Percentiles rank a stretch among this genome's conserved stretches.
Conservation (phyloP, 805 yeast genomes). For the Monosporozyma servazzii region DNA sequence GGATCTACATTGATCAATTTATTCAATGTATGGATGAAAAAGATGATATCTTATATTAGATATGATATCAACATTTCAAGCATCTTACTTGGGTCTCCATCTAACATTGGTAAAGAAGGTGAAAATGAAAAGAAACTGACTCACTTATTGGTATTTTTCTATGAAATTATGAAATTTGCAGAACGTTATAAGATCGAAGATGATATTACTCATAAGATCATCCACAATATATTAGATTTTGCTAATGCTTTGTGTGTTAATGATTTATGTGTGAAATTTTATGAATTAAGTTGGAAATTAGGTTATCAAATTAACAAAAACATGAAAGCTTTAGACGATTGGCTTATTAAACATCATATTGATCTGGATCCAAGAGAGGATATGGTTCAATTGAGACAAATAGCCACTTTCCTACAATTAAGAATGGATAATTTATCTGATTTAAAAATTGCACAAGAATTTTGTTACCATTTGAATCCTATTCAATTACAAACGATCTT, state of each 20-base stretch:
- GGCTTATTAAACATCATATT: constrained; percentile 6
- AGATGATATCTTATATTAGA: constrained; percentile 2
- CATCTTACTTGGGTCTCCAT: constrained; percentile 7
- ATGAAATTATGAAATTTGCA: constrained; percentile 82
- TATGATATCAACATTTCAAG: constrained; percentile 6
- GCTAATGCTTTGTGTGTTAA: constrained; percentile 9
- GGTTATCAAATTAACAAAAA: constrained; percentile 6
- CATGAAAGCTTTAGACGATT: constrained; percentile 2
- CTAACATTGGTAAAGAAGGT: background rate
- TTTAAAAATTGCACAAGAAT: constrained; percentile 7
- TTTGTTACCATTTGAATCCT: constrained; percentile 8
- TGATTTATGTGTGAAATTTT: constrained; percentile 8
- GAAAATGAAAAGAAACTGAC: constrained; percentile 71
- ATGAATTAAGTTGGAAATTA: constrained; percentile 8
- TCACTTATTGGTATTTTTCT: constrained; percentile 79
- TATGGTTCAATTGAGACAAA: constrained; percentile 6
- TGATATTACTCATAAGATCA: constrained; percentile 25
- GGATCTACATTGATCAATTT: background rate
- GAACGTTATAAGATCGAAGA: constrained; percentile 76
- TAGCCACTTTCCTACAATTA: constrained; percentile 9
- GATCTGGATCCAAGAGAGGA: background rate
- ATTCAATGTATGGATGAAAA: constrained; percentile 8
- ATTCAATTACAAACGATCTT: constrained; percentile 9
- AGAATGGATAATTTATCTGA: constrained; percentile 9
- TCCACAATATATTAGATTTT: constrained; percentile 2